phyloP scores from a whole-genome alignment of 768 basidiomycete species.

The Mycena floridula region DNA sequence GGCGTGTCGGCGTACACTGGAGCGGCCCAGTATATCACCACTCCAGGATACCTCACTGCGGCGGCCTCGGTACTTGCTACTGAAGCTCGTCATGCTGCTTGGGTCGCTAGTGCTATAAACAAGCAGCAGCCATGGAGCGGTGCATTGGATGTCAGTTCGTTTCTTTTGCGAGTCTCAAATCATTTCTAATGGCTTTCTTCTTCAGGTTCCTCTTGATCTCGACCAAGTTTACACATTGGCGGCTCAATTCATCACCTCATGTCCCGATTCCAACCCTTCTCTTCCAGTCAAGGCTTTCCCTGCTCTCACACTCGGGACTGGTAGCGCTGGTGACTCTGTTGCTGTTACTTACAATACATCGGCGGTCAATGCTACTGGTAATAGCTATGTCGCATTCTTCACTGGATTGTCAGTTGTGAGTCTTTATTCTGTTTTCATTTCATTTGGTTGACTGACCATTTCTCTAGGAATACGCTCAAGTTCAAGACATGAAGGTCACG shows the following conservation, averaged over 20 bases:
- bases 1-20: constrained; percentile 49
- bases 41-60: constrained; percentile 40
- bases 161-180: not conserved
- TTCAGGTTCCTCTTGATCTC: constrained; percentile 25
- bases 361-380: too few relatives aligned
- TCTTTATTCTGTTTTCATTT: too few relatives aligned
- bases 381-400: constrained; percentile 40
- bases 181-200: constrained; percentile 2
- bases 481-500: constrained; percentile 19
- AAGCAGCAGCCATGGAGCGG: constrained; percentile 42
- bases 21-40: constrained; percentile 40
- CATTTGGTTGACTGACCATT: too few relatives aligned
- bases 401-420: constrained; percentile 26
- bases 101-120: constrained; percentile 42
- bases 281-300: constrained; percentile 51
- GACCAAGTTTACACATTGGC: constrained; percentile 32
- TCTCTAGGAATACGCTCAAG: constrained; percentile 25
- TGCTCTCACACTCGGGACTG: constrained; percentile 29
- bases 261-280: constrained; percentile 48
- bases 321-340: constrained; percentile 37
- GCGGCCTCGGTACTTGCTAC: constrained; percentile 52
- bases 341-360: too few relatives aligned
- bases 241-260: constrained; percentile 42
- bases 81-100: constrained; percentile 55
- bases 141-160: constrained; percentile 26